phyloP scores from a whole-genome alignment of 208 protist genomes.

The Strigomonas galati region DNA sequence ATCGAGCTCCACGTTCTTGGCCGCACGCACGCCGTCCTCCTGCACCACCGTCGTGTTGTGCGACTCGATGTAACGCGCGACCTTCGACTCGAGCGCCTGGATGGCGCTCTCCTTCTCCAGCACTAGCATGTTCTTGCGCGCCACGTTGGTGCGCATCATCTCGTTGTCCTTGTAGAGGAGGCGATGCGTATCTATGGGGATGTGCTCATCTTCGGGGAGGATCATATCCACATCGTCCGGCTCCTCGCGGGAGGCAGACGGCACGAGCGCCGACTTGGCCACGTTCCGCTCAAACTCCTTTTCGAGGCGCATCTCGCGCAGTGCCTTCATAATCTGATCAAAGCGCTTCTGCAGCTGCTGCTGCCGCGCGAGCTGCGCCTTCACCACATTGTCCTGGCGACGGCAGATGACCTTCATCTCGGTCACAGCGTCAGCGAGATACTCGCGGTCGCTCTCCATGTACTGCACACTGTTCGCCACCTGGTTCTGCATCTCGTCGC shows the following conservation, averaged over 20 bases:
- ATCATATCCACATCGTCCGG: slow-evolving; percentile 74
- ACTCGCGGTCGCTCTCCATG: slow-evolving; percentile 79
- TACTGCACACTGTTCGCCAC: slow-evolving; percentile 34
- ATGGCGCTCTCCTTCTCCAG: slow-evolving; percentile 86
- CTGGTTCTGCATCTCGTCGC: slow-evolving; percentile 29
- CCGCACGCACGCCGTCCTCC: slow-evolving; percentile 41
- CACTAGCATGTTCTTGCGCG: slow-evolving; percentile 89
- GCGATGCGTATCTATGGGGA: slow-evolving; percentile 83
- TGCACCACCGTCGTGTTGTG: slow-evolving; percentile 53
- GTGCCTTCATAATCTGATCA: slow-evolving; percentile 62
- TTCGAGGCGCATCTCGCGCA: slow-evolving; percentile 77
- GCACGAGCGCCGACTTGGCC: slow-evolving; percentile 69
- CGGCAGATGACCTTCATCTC: slow-evolving; percentile 63
- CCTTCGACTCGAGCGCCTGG: slow-evolving; percentile 72
- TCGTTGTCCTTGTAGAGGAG: slow-evolving; percentile 87
- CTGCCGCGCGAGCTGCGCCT: slow-evolving; percentile 76
- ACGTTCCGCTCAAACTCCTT: slow-evolving; percentile 77
- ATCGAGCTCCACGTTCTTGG: slow-evolving; percentile 37
- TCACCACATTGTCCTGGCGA: slow-evolving; percentile 74
- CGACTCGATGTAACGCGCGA: slow-evolving; percentile 41
- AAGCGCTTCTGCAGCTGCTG: slow-evolving; percentile 82
- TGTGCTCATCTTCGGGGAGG: slow-evolving; percentile 69
- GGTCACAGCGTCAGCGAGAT: slow-evolving; percentile 59
- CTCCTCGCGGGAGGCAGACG: slow-evolving; percentile 66
- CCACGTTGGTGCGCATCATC: slow-evolving; percentile 72